Evolutionary conservation across 1,284 basidiomycete species (phyloP), one percentile per base, ranked within the genome.

Genomic region (Omphalotus olearius): DNA sequence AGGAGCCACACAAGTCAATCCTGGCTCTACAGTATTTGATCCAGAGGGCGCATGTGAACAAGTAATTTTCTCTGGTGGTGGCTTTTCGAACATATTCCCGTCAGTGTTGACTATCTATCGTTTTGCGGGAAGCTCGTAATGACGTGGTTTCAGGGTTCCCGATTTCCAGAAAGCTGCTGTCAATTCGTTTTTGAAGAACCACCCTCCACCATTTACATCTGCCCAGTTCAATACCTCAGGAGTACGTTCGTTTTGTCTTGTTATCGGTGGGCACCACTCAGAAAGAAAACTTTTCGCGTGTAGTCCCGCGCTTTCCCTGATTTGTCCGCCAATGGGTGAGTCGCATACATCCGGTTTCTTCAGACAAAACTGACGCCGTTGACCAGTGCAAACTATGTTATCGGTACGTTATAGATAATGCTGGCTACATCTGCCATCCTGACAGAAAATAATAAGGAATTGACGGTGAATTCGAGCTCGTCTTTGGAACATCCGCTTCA

Each of bases 201-300:
- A 70, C 47, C 67, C 66, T 33, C 76, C 78, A 9, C 67, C 75
- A 38, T 79, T 69, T 56, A 66, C 64, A 6, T 49, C 66, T 3
- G 59, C 60, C 14, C 68, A 73, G 51, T 81, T 74, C 64, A 79
- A 82, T 60, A 71, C 74, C 56, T 75, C 74, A 25, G 70, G 73
- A 47, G 79, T 79, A 59, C 53, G 60, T 52, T 51, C 25, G 10
- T 44, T 46, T 47, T 46, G 4, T 28, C 30, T 30, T 48, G 20
- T 6, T 33, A 9, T 28, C 20, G 23, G 23, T n/a, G 23, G 5
- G 23, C 23, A 5, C 5, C 23, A 23, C 2, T 2, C 23, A 23
- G 23, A 23, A 23, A 23, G 23, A 23, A 23, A 23, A 11, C 25
- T 20, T 6, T 17, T 30, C 16, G 2, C 25, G n/a, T n/a, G n/a